Evolutionary conservation across 139 green algal genomes (phyloP).

Genomic region (Chlorella sp.): DNA sequence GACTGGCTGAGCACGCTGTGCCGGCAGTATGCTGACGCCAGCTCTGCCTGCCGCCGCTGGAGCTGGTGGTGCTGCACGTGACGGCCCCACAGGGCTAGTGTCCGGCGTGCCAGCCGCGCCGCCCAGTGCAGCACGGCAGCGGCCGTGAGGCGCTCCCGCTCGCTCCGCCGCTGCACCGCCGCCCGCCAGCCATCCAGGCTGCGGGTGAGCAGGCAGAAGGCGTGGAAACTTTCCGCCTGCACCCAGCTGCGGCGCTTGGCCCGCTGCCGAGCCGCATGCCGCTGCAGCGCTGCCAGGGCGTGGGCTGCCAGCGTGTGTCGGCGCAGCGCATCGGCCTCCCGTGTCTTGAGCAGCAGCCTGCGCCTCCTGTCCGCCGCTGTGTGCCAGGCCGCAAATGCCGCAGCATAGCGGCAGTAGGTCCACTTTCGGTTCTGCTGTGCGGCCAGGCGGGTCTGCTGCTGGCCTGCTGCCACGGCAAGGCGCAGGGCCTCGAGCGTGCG

Average conservation of each 20-base stretch:
- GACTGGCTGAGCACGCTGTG: neutral
- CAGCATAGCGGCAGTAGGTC: neutral
- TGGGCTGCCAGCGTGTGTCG: neutral
- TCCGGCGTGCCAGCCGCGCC: neutral
- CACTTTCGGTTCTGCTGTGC: neutral
- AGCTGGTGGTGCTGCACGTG: neutral
- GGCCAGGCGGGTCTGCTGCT: neutral
- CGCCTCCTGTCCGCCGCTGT: neutral
- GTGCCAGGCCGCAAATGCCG: neutral
- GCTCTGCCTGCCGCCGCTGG: neutral
- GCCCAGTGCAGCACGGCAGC: conserved; percentile 17
- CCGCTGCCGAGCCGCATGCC: too few relatives aligned
- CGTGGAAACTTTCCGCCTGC: neutral
- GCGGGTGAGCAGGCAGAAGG: neutral
- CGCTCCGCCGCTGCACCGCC: neutral
- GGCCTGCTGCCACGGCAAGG: neutral
- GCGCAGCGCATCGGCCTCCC: neutral
- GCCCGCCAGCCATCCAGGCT: conserved; percentile 1
- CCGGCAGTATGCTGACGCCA: neutral
- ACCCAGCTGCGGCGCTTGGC: neutral
- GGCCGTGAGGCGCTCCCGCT: neutral
- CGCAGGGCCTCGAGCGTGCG: neutral
- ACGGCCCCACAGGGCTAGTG: neutral
- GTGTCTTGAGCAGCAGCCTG: neutral
- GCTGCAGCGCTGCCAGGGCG: neutral